Base-by-base conservation (phyloP, 1,284 basidiomycete species). In the Pyrrhoderma lamaoense region DNA sequence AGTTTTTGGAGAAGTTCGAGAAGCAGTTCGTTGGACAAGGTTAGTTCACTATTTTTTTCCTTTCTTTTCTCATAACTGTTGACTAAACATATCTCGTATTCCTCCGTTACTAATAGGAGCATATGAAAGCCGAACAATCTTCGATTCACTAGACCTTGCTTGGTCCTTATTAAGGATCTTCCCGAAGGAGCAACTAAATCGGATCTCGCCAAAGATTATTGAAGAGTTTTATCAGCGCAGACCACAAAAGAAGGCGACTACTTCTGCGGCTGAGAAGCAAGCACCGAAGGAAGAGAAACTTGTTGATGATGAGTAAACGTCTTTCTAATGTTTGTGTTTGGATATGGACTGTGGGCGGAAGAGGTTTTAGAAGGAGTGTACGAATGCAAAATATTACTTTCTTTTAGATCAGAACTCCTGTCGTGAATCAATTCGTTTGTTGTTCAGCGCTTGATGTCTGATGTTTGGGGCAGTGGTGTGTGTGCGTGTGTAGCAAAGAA, bases 141-240 rank as follows among this genome's bases (percentile, higher is more conserved):
- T 97, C 67, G 95, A 99, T 62, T 95, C 92, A 51, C 80, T 99
- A 52, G 96, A 99, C 70, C 77, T 99, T 51, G 96, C 93, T 18
- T 99, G 96, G 96, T 88, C 88, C 31, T 72, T 99, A 54, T 79
- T 99, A 60, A 86, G 96, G 60, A 96, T 96, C 70, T 98, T 99
- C 89, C 96, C 96, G 61, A 95, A 96, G 73, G 95, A 98, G 71
- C 91, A 93, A 70, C 79, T 99, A 58, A 98, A 97, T 75, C 87
- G 95, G 61, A 92, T 94, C 74, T 91, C 81, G 63, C 90, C 90
- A 61, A 90, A 89, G 79, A 90, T 93, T 64, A 85, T 93, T 62
- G 77, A 78, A 53, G 88, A 93, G 71, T 93, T 82, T 66, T 92
- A 92, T 64, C 83, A 77, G 25, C 82, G 89, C 63, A 90, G 89